Evolutionary conservation across 495 filamentous ascomycete genomes (phyloP).

Genomic region (Penicillium odoratum): DNA sequence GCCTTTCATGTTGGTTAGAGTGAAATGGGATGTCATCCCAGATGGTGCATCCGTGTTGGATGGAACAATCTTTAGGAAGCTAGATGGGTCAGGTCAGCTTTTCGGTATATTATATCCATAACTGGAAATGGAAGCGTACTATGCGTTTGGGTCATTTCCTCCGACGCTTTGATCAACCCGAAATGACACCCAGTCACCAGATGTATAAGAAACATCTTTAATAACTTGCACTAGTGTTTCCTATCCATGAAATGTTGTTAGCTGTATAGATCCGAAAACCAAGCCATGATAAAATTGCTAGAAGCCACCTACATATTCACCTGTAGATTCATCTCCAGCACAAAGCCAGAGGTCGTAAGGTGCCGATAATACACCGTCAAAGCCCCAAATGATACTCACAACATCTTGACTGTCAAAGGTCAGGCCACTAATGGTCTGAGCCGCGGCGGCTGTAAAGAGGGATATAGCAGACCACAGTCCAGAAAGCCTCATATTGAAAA

Average conservation of each 20-base stretch:
- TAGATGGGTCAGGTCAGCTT: conserved; percentile 25
- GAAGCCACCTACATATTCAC: conserved; percentile 35
- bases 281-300: neutral
- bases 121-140: conserved; percentile 44
- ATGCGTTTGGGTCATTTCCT: conserved; percentile 57
- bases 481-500: conserved; percentile 36
- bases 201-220: conserved; percentile 41
- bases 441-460: conserved; percentile 46
- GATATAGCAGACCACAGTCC: conserved; percentile 41
- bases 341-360: conserved; percentile 64
- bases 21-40: conserved; percentile 65
- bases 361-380: conserved; percentile 41
- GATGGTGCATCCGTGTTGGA: conserved; percentile 45
- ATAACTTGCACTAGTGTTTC: conserved; percentile 45
- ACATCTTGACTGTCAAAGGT: conserved; percentile 48
- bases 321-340: conserved; percentile 58
- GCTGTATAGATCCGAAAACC: neutral
- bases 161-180: conserved; percentile 49
- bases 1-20: conserved; percentile 66
- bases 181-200: conserved; percentile 53
- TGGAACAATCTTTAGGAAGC: conserved; percentile 66
- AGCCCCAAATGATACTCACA: conserved; percentile 36
- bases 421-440: conserved; percentile 56
- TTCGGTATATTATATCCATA: neutral
- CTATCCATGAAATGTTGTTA: conserved; percentile 23